A percentile compares a stretch with the other conserved stretches of the same genome.
phyloP scores from a whole-genome alignment of 208 protist genomes.

The Trypanosoma brucei region DNA sequence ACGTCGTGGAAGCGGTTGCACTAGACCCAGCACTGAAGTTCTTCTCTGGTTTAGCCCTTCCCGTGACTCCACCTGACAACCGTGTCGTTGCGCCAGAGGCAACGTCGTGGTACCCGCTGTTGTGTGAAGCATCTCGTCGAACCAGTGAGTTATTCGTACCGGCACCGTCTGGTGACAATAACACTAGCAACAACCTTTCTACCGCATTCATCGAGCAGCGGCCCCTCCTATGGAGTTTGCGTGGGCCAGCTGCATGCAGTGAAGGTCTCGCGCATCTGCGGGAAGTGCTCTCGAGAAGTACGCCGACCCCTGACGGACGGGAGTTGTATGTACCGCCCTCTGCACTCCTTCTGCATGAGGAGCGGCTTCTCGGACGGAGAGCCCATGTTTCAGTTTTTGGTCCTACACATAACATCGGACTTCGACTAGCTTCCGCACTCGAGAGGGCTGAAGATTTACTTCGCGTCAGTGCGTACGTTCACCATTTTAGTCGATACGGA shows the following conservation, averaged over 20 bases:
- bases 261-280: conserved; percentile 54
- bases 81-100: background rate
- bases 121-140: conserved; percentile 33
- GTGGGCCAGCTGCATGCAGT: conserved; percentile 26
- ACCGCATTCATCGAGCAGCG: background rate
- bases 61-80: background rate
- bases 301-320: background rate
- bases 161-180: conserved; percentile 3
- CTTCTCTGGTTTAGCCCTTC: conserved; percentile 41
- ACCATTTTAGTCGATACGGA: conserved; percentile 70
- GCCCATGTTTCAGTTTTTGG: conserved; percentile 47
- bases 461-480: conserved; percentile 48
- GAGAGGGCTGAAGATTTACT: conserved; percentile 43
- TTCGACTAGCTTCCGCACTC: conserved; percentile 28
- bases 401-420: conserved; percentile 35
- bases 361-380: conserved; percentile 12
- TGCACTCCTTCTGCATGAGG: conserved; percentile 11
- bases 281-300: conserved; percentile 25
- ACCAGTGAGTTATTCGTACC: conserved; percentile 23
- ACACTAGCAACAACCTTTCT: background rate
- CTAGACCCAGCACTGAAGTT: conserved; percentile 72
- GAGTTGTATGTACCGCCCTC: background rate
- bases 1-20: conserved; percentile 52
- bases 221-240: conserved; percentile 56
- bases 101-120: conserved; percentile 12